phyloP scores from a whole-genome alignment of 805 yeast genomes.

The Danielia reshetovae region DNA sequence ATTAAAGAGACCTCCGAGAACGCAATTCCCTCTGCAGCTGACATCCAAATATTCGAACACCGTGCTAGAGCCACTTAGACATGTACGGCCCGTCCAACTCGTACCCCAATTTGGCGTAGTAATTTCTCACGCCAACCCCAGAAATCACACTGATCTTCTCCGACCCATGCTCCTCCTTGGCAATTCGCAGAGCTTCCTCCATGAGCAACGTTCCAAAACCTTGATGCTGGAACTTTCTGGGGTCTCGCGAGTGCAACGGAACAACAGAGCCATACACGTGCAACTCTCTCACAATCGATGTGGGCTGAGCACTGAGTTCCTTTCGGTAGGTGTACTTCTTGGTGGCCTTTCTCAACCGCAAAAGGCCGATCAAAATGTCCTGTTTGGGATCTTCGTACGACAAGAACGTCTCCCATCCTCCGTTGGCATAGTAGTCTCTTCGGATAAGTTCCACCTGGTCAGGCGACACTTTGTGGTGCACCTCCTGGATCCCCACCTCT shows the following conservation, averaged over 20 bases:
- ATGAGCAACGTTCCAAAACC: conserved; percentile 95
- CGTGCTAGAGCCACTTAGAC: too few species aligned
- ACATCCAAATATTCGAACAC: too few species aligned
- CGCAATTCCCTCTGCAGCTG: too few species aligned
- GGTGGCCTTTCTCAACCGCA: conserved; percentile 83
- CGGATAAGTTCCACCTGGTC: conserved; percentile 95
- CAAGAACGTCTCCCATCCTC: conserved; percentile 97
- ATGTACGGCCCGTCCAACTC: conserved; percentile 92
- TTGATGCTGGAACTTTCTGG: conserved; percentile 97
- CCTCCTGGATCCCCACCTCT: conserved; percentile 98
- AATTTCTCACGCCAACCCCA: conserved; percentile 97
- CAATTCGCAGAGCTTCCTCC: conserved; percentile 98
- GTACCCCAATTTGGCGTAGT: conserved; percentile 90
- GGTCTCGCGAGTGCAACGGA: conserved; percentile 93
- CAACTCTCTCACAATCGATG: conserved; percentile 93
- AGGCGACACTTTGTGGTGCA: conserved; percentile 93
- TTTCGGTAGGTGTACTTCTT: conserved; percentile 87
- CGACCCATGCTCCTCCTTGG: conserved; percentile 92
- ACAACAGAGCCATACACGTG: conserved; percentile 98
- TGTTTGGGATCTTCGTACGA: conserved; percentile 96
- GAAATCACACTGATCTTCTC: conserved; percentile 88
- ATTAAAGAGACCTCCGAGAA: too few species aligned
- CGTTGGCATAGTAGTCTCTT: conserved; percentile 95
- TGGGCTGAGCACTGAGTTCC: conserved; percentile 77
- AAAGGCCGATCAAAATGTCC: conserved; percentile 88